A percentile compares a stretch with the other conserved stretches of the same genome.
Evolutionary conservation across 495 filamentous ascomycete genomes (phyloP).

Genomic region (Penicillium egyptiacum): DNA sequence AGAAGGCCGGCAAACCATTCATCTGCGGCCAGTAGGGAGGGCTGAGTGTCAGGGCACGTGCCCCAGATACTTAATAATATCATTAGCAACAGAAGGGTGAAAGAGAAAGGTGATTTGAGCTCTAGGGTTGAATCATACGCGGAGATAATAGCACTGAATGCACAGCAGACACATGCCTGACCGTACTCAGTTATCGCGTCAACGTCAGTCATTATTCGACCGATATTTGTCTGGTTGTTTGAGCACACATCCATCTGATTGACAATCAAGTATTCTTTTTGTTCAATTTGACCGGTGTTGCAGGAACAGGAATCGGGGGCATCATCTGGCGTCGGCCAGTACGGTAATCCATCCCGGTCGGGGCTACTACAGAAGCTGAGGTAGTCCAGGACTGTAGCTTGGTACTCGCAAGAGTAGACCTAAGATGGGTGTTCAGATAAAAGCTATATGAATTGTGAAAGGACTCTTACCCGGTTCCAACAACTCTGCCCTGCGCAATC

Average conservation of each 20-base stretch:
- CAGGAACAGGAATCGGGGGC: conserved; percentile 28
- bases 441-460: not conserved
- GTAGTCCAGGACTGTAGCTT: conserved; percentile 17
- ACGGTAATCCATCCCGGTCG: conserved; percentile 20
- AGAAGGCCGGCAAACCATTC: conserved; percentile 1
- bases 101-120: not conserved
- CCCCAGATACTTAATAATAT: conserved; percentile 18
- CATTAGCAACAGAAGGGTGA: not conserved
- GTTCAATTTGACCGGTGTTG: conserved; percentile 20
- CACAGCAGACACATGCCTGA: conserved; percentile 26
- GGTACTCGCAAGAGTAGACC: conserved; percentile 33
- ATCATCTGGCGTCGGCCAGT: conserved; percentile 25
- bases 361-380: conserved; percentile 7
- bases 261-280: conserved; percentile 1
- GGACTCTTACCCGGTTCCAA: conserved; percentile 27
- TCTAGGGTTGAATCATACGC: conserved; percentile 10
- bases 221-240: conserved; percentile 13
- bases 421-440: not conserved
- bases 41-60: conserved; percentile 23
- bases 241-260: conserved; percentile 4
- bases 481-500: conserved; percentile 24
- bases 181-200: conserved; percentile 5
- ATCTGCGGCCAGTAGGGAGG: conserved; percentile 13
- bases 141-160: conserved; percentile 22
- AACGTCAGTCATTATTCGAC: not conserved